Base-by-base conservation (phyloP, 768 basidiomycete species). In the Candolleomyces aberdarensis region DNA sequence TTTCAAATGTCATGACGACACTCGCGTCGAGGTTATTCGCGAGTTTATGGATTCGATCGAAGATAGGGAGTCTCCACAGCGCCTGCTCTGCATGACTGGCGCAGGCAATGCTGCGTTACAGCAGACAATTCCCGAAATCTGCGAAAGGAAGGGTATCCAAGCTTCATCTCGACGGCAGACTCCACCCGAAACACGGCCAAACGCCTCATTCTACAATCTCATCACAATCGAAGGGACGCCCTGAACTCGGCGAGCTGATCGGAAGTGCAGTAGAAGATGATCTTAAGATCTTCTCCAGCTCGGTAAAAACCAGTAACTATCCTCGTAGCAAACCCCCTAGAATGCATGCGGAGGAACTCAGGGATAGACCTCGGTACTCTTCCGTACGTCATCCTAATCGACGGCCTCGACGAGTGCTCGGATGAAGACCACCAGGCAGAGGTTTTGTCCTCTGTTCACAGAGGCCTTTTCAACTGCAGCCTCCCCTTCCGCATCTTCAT, bases 91-190 rank as follows among this genome's bases (percentile, higher is more conserved):
- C n/a, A 43, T 43, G 41, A 5, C 41, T 2, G 41, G 41, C 14
- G 59, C 43, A 56, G 41, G 41, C 41, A 43, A 43, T 1, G 2
- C 41, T 17, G 57, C 63, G 4, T n/a, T 62, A 6, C 50, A 52
- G 39, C 56, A 61, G 52, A 60, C 62, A 6, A 31, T 63, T 17
- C 56, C 56, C 19, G 59, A 63, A 57, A 2, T 19, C 10, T 56
- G 46, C n/a, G 52, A 58, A 26, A 26, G 41, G 26, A 22, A 53
- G 40, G 14, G 31, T 11, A 22, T 44, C n/a, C 47, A 61, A 10
- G 58, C 56, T 7, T 43, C 54, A 8, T 61, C 57, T 56, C 57
- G 13, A 61, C 50, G 9, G 5, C 41, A n/a, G 49, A 50, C 13
- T 11, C 19, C n/a, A 39, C 53, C 11, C 36, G 50, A 10, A 61